Base-by-base conservation (phyloP, 176 grass and related monocot species). In the Carex scoparia region DNA sequence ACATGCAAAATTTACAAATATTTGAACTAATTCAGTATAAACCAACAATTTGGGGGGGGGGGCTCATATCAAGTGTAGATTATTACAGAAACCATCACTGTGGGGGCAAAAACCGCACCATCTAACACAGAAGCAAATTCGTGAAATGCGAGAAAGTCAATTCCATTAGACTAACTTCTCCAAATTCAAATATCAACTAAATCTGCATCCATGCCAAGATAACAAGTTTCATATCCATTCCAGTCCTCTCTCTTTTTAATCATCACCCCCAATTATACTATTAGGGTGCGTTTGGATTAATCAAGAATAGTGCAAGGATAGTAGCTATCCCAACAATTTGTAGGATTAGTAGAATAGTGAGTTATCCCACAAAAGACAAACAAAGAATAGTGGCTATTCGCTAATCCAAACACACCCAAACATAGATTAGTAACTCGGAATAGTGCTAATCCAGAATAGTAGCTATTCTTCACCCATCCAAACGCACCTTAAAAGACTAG, bases 31-130 rank as follows among this genome's bases (percentile, higher is more conserved):
- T 5, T 40, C 5, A 40, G 38, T 5, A 40, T 40, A 40, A 40
- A 40, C 38, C 38, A 4, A 40, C 38, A 4, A 0, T 40, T 40
- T n/a, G 23, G 23, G 23, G 23, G 5, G 4, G 37, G 67, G 70
- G 70, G 70, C 40, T 74, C 70, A 74, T 74, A 74, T 74, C 70
- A 74, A 74, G 70, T 74, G 70, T 74, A 74, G n/a, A 53, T 74
- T 74, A 49, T 18, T 69, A 40, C 33, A 40, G 35, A 48, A 74
- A 74, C 40, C 44, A 51, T 74, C 70, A 46, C 15, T 4, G 44
- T 53, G 70, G 70, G 70, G 70, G 44, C 5, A 44, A 74, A 27
- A 74, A 74, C 42, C 1, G 70, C n/a, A 28, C 70, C 42, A 51
- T 51, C 70, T 51, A 72, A 51, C 70, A 74, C 2, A 48, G n/a